Percentiles rank a stretch among this genome's conserved stretches.
Evolutionary conservation across 805 yeast species (phyloP).

Genomic region (Starmerella davenportii): DNA sequence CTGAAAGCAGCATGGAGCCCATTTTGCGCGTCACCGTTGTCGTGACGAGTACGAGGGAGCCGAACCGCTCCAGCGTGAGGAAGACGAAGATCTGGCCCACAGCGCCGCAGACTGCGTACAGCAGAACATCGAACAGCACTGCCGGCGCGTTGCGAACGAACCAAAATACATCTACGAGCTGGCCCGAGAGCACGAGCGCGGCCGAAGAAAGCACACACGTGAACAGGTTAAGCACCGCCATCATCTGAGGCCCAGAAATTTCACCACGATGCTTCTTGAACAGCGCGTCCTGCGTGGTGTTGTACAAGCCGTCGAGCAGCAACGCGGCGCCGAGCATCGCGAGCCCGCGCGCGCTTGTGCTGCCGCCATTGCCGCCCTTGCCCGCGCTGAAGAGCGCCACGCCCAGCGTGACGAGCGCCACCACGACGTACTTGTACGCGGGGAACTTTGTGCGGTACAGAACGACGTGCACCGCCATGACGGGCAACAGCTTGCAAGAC

Average conservation of each 20-base stretch:
- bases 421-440: constrained; percentile 57
- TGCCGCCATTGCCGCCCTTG: not conserved
- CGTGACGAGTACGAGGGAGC: constrained; percentile 69
- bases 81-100: constrained; percentile 91
- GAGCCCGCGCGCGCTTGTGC: constrained; percentile 32
- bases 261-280: constrained; percentile 31
- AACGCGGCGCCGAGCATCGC: constrained; percentile 41
- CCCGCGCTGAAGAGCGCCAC: constrained; percentile 55
- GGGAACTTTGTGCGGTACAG: constrained; percentile 61
- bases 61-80: constrained; percentile 63
- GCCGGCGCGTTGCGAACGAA: constrained; percentile 37
- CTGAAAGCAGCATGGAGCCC: constrained; percentile 86
- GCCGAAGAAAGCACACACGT: constrained; percentile 26
- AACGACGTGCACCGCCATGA: constrained; percentile 63
- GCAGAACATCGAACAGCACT: constrained; percentile 39
- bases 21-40: constrained; percentile 93
- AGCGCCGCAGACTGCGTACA: constrained; percentile 67
- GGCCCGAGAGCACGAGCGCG: constrained; percentile 35
- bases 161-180: constrained; percentile 30
- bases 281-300: constrained; percentile 80
- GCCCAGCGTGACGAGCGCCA: constrained; percentile 61
- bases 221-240: constrained; percentile 47
- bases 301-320: constrained; percentile 77
- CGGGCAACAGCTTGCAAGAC: constrained; percentile 86
- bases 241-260: constrained; percentile 72